Base-by-base conservation (phyloP, 1,139 yeast species). In the Saccharomycopsis hybrid region DNA sequence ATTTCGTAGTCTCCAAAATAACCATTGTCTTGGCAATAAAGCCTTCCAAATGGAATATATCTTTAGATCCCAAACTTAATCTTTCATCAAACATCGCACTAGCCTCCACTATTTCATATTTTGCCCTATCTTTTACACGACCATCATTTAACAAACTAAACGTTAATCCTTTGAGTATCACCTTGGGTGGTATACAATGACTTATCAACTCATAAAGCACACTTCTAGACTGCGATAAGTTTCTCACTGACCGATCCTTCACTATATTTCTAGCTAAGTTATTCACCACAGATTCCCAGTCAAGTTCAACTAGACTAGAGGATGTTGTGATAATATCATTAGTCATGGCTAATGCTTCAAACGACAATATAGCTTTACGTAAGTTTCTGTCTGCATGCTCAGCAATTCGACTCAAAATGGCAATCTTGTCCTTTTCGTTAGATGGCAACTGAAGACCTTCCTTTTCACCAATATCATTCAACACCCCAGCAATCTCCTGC, bases 11-110 rank as follows among this genome's bases (percentile, higher is more conserved):
- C 57, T 76, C 80, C 45, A 80, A 60, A 4, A 73, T 71, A 41
- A 83, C 80, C 97, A 92, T 92, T 2, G 81, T 79, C 62, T 78
- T 84, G 1, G 97, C 97, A 18, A 86, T 78, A 64, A 88, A 92
- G 1, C 97, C 98, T 67, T 92, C 99, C 53, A 92, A 70, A 65
- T 92, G 99, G 66, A 88, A 92, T 13, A 92, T 92, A 43, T 92
- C 85, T 65, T 92, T 92, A 56, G 77, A 78, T 1, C 98, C 98
- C 54, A 86, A 71, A 56, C 92, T 78, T 54, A 92, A 72, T 52
- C 99, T 77, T 62, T 92, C 97, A 62, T 92, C 97, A 64, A 84
- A 92, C 3, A 73, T 62, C 1, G 96, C 78, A 1, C 88, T 90
- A 31, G 80, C 69, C 11, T 77, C 77, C n/a, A 87, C 78, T 46